Evolutionary conservation across 176 grass and related monocot genomes (phyloP), one percentile per base, ranked within the genome.

Genomic region (Oryza coarctata): DNA sequence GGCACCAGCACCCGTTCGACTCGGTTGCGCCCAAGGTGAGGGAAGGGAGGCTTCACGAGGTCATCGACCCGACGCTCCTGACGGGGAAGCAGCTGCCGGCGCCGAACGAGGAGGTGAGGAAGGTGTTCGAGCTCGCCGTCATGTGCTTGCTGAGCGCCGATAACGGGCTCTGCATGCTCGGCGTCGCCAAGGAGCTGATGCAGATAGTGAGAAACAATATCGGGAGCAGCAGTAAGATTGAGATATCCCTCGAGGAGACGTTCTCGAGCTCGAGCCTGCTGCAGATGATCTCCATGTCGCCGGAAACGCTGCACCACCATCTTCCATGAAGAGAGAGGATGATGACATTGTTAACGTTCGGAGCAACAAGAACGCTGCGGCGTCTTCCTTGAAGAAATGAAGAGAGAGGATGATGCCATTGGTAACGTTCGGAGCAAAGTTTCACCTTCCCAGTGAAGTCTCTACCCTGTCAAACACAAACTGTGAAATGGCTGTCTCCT

Each of bases 251-350:
- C 15, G 93, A 99, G 71, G 91, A 92, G 65, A 94, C 93, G 4
- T 95, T 95, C 79, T 99, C 93, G 0, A 95, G 85, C 79, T 99
- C 93, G 2, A 95, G 96, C 88, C 87, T 99, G 28, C 87, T 95
- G 52, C 96, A 95, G 85, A 99, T 98, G 93, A 94, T 95, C 84
- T 99, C 93, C 18, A 99, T 92, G 91, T 99, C 96, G 75, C 93
- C 93, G 7, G 96, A 99, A n/a, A 85, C 89, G 0, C 68, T 92
- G 57, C 82, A 86, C 4, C 88, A 77, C 60, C 84, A 90, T 15
- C 79, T 90, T 41, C 73, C 82, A 1, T 83, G 67, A 71, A 28
- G 7, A 9, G 8, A 43, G 55, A 45, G 47, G 63, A 60, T n/a
- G 73, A 61, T 26, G 47, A 17, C 4, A 26, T 62, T 72, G 79